Conservation (phyloP, 2,329 filamentous ascomycete species). For the Diaporthe sp. region DNA sequence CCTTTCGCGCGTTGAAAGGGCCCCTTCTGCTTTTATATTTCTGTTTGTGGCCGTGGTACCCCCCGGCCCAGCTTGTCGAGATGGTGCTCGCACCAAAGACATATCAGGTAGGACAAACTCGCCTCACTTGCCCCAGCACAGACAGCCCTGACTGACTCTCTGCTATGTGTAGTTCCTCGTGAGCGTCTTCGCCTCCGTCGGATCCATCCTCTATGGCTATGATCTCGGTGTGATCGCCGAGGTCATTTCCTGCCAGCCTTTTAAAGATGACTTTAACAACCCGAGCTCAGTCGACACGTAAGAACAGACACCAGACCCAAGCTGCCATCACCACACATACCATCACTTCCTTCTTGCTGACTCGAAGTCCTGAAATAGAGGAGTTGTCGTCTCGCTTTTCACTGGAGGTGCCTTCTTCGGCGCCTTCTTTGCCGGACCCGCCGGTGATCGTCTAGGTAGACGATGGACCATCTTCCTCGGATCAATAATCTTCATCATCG, state of each 20-base stretch:
- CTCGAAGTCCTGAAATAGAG: constrained; percentile 54
- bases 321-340: constrained; percentile 8
- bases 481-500: constrained; percentile 78
- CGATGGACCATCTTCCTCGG: constrained; percentile 80
- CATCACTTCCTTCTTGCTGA: constrained; percentile 19
- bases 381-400: constrained; percentile 82
- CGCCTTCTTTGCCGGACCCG: constrained; percentile 72
- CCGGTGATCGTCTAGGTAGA: constrained; percentile 76
- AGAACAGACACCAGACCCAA: constrained; percentile 37
- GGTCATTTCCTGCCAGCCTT: constrained; percentile 61
- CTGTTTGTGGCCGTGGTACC: background rate
- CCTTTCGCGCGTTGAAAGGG: constrained; percentile 5
- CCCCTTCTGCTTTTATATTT: background rate
- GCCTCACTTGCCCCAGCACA: background rate
- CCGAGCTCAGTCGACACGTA: constrained; percentile 55
- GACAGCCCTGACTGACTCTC: constrained; percentile 35
- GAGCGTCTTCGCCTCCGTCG: constrained; percentile 68
- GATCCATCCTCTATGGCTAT: constrained; percentile 68
- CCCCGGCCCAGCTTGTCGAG: constrained; percentile 17
- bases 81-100: constrained; percentile 43
- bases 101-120: constrained; percentile 40
- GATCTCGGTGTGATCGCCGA: constrained; percentile 67
- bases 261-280: constrained; percentile 42
- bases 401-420: constrained; percentile 83
- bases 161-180: constrained; percentile 60